Evolutionary conservation across 495 filamentous ascomycete genomes (phyloP), one percentile per base, ranked within the genome.

Genomic region (Penicillium alfredii): DNA sequence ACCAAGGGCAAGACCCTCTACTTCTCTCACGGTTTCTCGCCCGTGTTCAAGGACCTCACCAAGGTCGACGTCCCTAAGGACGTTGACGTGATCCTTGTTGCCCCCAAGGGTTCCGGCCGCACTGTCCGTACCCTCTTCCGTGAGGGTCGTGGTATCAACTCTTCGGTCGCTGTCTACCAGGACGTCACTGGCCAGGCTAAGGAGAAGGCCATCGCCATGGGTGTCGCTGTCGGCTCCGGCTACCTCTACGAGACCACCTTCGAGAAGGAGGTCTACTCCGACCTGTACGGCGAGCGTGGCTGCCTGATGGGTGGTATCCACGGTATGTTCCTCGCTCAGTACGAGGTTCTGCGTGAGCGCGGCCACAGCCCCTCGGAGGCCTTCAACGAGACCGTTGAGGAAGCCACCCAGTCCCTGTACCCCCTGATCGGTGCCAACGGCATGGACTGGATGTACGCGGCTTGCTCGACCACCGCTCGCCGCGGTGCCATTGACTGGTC

Each of bases 381-480:
- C 44, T 97, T 98, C 84, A 97, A 98, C 77, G 92, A 97, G 86
- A 96, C 92, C 47, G 92, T 98, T 41, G 92, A 98, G 76, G 92
- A 98, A 73, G 92, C 92, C 43, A 98, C 92, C 25, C 93, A 97
- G 78, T 86, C 80, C 50, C 76, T 97, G 42, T 98, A 97, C 77
- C 92, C 92, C 39, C 74, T 98, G 50, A 97, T 98, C 56, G 92
- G 88, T 60, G 76, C 74, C 56, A 82, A 97, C 65, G 92, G 92
- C 51, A 98, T 98, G 92, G 92, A 97, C 76, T 98, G 92, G 87
- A 97, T 98, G 93, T 98, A 94, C 74, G 88, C 89, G 52, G 92
- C 92, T 48, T 98, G 92, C 84, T 97, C 90, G 36, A 97, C 93
- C 55, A 97, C 93, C 25, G 92, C 92, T 54, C 85, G 92, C 60